Conservation (phyloP, 2,329 filamentous ascomycete species). For the Xylaria sp. region DNA sequence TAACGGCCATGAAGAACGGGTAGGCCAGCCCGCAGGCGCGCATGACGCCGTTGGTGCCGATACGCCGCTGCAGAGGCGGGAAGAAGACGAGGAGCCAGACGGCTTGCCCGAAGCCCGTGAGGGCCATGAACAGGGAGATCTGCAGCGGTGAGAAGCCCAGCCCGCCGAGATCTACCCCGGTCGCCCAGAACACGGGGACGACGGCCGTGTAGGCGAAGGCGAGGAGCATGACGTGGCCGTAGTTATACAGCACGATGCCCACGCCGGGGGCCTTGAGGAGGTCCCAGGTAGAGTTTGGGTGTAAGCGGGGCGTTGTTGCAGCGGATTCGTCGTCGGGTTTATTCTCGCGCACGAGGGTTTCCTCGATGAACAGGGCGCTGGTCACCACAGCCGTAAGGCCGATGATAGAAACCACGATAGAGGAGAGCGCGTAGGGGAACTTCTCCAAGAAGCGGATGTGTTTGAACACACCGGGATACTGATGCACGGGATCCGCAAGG, state of each 20-base stretch:
- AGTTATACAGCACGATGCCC: constrained; percentile 71
- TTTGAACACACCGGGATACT: constrained; percentile 71
- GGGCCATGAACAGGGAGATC: constrained; percentile 74
- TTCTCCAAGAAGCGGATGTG: constrained; percentile 66
- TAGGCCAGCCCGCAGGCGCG: constrained; percentile 67
- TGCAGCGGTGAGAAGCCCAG: constrained; percentile 69
- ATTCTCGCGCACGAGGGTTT: constrained; percentile 61
- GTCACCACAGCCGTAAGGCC: constrained; percentile 64
- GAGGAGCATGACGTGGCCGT: constrained; percentile 74
- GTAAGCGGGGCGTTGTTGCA: neutral
- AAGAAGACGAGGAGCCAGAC: constrained; percentile 78
- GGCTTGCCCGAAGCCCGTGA: constrained; percentile 74
- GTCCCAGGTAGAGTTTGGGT: constrained; percentile 59
- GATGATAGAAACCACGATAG: constrained; percentile 66
- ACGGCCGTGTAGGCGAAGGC: constrained; percentile 79
- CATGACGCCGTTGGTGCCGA: constrained; percentile 75
- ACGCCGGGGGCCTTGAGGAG: constrained; percentile 74
- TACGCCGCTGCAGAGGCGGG: constrained; percentile 71
- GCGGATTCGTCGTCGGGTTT: constrained; percentile 17
- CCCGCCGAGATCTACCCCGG: constrained; percentile 70
- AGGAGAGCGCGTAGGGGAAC: constrained; percentile 75
- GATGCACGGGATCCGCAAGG: constrained; percentile 73
- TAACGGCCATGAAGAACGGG: constrained; percentile 70
- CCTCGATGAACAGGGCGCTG: constrained; percentile 68
- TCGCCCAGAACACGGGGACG: constrained; percentile 75